phyloP scores from a whole-genome alignment of 1,139 yeast genomes.

The Candida tropicalis region DNA sequence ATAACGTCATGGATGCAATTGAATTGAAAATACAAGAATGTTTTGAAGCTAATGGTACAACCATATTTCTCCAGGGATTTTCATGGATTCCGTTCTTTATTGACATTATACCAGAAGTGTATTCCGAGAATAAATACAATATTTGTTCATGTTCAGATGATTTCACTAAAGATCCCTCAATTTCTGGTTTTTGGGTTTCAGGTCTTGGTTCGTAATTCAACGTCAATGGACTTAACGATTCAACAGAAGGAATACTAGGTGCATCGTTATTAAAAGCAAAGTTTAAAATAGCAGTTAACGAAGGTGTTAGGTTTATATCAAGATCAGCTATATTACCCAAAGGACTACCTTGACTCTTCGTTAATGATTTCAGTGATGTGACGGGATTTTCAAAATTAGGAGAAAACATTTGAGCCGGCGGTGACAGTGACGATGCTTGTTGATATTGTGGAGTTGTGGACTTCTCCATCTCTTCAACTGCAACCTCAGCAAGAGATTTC shows the following conservation, averaged over 20 bases:
- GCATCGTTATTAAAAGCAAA: conserved; percentile 44
- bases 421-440: neutral
- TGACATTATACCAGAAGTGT: conserved; percentile 64
- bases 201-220: conserved; percentile 14
- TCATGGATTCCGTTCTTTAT: conserved; percentile 64
- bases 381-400: conserved; percentile 2
- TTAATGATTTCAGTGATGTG: neutral
- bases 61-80: conserved; percentile 66
- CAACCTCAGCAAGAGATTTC: conserved; percentile 35
- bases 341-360: neutral
- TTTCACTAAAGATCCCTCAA: conserved; percentile 5
- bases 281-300: conserved; percentile 46
- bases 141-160: conserved; percentile 37
- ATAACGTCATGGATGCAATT: conserved; percentile 65
- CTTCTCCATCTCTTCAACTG: conserved; percentile 27
- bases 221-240: conserved; percentile 37
- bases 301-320: conserved; percentile 39
- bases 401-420: conserved; percentile 1
- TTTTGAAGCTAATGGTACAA: conserved; percentile 56
- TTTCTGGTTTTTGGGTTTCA: conserved; percentile 5
- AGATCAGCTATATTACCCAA: conserved; percentile 4
- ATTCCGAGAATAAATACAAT: conserved; percentile 37
- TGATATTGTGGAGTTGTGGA: conserved; percentile 20
- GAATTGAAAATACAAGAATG: conserved; percentile 63
- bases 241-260: conserved; percentile 18